These are phyloP conservation scores for Coemansia pectinata DNA, from an alignment of 192 early-diverging fungal species.

Conservation along the genomic window DNA sequence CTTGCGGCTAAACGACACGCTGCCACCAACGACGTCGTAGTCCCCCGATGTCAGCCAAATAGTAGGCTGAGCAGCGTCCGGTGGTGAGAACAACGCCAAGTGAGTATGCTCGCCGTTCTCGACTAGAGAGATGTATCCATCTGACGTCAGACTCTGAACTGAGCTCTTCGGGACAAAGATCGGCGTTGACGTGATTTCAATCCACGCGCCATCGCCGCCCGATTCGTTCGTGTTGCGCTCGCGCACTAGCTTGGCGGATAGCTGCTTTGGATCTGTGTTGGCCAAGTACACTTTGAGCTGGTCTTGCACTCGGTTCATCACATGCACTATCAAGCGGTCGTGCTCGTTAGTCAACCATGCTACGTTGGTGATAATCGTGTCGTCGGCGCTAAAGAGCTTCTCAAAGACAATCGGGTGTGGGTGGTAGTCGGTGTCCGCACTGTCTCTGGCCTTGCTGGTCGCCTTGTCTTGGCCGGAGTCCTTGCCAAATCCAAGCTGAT, in stretches of 20 bases:
- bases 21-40: constrained; percentile 64
- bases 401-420: constrained; percentile 52
- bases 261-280: constrained; percentile 31
- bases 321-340: constrained; percentile 67
- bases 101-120: constrained; percentile 69
- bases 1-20: constrained; percentile 43
- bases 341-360: constrained; percentile 72
- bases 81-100: constrained; percentile 64
- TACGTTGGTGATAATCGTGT: constrained; percentile 82
- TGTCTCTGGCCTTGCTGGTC: constrained; percentile 40
- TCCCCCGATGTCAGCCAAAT: constrained; percentile 67
- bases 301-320: constrained; percentile 92
- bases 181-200: constrained; percentile 58
- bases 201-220: constrained; percentile 71
- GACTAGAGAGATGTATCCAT: constrained; percentile 66
- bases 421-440: constrained; percentile 39
- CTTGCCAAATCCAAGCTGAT: constrained; percentile 50
- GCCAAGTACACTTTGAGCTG: constrained; percentile 70
- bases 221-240: constrained; percentile 60
- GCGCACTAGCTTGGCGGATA: constrained; percentile 53
- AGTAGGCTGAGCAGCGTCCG: constrained; percentile 50
- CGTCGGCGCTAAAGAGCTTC: constrained; percentile 52
- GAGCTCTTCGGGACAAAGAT: constrained; percentile 33
- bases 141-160: constrained; percentile 31
- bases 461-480: not conserved